phyloP scores from a whole-genome alignment of 768 basidiomycete species.

The Dacryopinax spathularia region DNA sequence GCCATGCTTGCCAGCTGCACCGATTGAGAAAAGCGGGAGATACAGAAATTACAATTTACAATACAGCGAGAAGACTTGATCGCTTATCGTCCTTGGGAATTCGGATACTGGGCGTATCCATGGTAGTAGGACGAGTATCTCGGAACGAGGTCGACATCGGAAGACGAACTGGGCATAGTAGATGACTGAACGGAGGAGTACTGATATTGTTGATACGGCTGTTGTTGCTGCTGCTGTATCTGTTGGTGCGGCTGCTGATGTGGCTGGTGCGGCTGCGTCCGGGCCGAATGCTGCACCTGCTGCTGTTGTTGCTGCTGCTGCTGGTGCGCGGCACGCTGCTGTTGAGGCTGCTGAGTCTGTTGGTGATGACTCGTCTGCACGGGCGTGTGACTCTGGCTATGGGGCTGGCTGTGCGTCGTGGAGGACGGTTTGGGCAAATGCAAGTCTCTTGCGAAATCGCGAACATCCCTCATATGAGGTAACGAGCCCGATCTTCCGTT shows the following conservation, averaged over 20 bases:
- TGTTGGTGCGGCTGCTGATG: background rate
- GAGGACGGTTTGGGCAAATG: background rate
- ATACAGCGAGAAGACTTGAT: background rate
- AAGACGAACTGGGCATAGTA: background rate
- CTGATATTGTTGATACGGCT: background rate
- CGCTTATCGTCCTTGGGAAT: background rate
- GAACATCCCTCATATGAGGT: background rate
- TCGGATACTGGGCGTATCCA: background rate
- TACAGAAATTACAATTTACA: background rate
- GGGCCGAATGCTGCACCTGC: background rate
- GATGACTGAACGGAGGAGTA: background rate
- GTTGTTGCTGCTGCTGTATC: background rate
- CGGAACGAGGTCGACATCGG: background rate
- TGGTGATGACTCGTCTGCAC: too few species aligned
- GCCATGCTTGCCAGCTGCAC: too few species aligned
- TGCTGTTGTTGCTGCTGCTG: background rate
- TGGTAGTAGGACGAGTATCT: background rate
- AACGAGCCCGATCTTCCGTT: background rate
- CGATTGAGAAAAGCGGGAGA: background rate
- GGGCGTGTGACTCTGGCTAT: conserved; percentile 1
- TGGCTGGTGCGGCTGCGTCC: background rate
- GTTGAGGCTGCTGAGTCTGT: background rate
- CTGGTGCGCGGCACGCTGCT: background rate
- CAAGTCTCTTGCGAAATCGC: background rate
- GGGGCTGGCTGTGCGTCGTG: background rate